phyloP scores from a whole-genome alignment of 148 eudicot species.

The Euryodendron excelsum region DNA sequence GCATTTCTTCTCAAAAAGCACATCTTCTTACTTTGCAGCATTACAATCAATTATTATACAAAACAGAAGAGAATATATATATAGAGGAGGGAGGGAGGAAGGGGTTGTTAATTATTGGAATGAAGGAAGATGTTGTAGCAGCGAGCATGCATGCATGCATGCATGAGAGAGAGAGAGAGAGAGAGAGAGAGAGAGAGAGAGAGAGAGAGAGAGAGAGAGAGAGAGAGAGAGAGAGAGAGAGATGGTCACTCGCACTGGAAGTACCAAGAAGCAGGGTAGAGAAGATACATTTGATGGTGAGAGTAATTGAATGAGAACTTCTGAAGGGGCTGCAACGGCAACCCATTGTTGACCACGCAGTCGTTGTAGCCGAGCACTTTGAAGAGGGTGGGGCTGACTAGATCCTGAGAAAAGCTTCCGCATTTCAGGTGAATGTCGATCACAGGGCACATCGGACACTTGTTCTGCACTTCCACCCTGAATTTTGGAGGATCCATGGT shows the following conservation, averaged over 20 bases:
- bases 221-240: too few relatives aligned
- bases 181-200: too few relatives aligned
- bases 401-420: background rate
- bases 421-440: conserved; percentile 7
- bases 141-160: too few relatives aligned
- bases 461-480: conserved; percentile 1
- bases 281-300: background rate
- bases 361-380: background rate
- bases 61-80: too few relatives aligned
- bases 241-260: conserved; percentile 8
- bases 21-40: too few relatives aligned
- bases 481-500: background rate
- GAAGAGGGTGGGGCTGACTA: background rate
- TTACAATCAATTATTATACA: too few relatives aligned
- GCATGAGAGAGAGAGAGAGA: too few relatives aligned
- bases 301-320: conserved; percentile 10
- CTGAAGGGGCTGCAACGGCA: conserved; percentile 4
- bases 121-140: too few relatives aligned
- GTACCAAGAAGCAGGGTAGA: background rate
- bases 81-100: too few relatives aligned
- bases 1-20: too few relatives aligned
- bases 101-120: too few relatives aligned
- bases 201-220: too few relatives aligned
- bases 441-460: conserved; percentile 5
- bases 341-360: conserved; percentile 5